Base-by-base conservation (phyloP, 1,284 basidiomycete species). In the Tranzscheliella williamsii region DNA sequence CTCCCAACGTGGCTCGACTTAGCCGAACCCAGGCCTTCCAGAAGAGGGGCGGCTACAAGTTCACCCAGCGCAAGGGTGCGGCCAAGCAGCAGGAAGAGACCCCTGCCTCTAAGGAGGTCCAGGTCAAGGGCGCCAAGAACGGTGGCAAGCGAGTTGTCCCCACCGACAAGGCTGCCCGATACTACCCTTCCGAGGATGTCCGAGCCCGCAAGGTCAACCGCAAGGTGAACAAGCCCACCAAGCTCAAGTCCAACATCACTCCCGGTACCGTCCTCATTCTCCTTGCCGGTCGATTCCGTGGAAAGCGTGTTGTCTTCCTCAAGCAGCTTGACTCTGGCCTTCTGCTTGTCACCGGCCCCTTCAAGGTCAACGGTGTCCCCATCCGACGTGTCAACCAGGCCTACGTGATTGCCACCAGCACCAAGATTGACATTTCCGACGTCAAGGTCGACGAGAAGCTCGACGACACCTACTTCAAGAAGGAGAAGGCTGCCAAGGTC, bases 341-440 rank as follows among this genome's bases (percentile, higher is more conserved):
- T 73, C 82, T 99, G 75, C 85, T 99, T 80, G 91, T 98, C 76
- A 94, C 92, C 41, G 95, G 95, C 57, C 95, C 95, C 49, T 97
- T 87, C 87, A 96, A 94, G 86, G 79, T 98, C 80, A 99, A 98
- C 82, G 95, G 95, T 81, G 95, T 99, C 35, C 95, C 95, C 73
- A 84, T 99, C 79, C 86, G 94, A 80, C 86, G 95, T 80, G 93
- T 99, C 65, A 95, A 94, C 84, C 94, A 97, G 84, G 92, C 95
- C 51, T 99, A 98, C 81, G 93, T 95, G 63, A 97, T 99, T 78
- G 91, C 94, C 63, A 99, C 95, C 62, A 92, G 92, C 62, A 97
- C 95, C 78, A 93, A 90, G 83, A 81, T 98, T 75, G 90, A 96
- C 73, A 81, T 98, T 65, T 83, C 83, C 37, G 84, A 82, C 68